phyloP scores from a whole-genome alignment of 306 rosid genomes.

The Ormosia semicastrata region DNA sequence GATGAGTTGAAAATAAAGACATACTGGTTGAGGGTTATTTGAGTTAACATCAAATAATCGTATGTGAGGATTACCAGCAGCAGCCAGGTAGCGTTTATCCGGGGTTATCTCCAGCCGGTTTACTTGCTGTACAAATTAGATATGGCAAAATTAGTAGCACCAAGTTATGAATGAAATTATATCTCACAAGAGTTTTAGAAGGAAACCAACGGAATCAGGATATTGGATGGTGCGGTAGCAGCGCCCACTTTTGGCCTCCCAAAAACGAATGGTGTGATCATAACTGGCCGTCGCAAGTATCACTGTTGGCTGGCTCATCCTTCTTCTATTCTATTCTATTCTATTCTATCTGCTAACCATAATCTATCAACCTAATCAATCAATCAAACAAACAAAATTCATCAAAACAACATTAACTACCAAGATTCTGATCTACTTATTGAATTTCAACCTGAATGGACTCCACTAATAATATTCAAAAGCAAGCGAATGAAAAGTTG shows the following conservation, averaged over 20 bases:
- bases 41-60: slow-evolving; percentile 93
- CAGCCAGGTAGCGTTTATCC: slow-evolving; percentile 88
- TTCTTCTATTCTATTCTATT: neutral
- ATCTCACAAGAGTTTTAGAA: neutral
- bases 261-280: slow-evolving; percentile 94
- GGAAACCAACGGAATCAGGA: slow-evolving; percentile 80
- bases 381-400: neutral
- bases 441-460: neutral
- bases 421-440: neutral
- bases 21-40: slow-evolving; percentile 88
- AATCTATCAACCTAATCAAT: neutral
- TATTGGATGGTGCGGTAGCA: slow-evolving; percentile 93
- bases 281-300: slow-evolving; percentile 96
- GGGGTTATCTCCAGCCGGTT: slow-evolving; percentile 98
- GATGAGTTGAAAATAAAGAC: slow-evolving; percentile 27
- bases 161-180: neutral
- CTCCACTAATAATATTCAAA: neutral
- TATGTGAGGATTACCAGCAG: slow-evolving; percentile 98
- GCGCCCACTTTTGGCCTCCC: slow-evolving; percentile 99
- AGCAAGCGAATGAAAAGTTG: neutral
- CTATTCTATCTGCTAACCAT: neutral
- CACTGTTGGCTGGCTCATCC: slow-evolving; percentile 89
- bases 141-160: slow-evolving; percentile 27
- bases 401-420: neutral
- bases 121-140: slow-evolving; percentile 65